phyloP scores from a whole-genome alignment of 495 filamentous ascomycete species.

The Penicillium nucicola region DNA sequence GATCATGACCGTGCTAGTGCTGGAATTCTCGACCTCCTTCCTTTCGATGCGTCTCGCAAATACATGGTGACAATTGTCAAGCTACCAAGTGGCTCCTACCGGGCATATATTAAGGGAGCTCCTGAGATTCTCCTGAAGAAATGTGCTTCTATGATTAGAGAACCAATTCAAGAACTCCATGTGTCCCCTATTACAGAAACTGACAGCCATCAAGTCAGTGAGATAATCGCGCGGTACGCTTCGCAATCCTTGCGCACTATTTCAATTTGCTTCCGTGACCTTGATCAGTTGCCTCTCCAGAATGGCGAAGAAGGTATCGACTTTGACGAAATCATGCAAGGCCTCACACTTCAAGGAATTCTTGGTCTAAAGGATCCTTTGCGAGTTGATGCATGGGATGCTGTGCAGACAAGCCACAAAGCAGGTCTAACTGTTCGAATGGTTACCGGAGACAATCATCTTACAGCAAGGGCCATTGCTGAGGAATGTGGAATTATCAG shows the following conservation, averaged over 20 bases:
- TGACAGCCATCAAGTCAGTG: neutral
- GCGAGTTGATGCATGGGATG: conserved; percentile 61
- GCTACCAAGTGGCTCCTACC: conserved; percentile 46
- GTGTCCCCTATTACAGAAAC: neutral
- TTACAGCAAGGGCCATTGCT: conserved; percentile 72
- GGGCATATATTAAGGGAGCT: conserved; percentile 57
- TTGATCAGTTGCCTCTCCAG: conserved; percentile 48
- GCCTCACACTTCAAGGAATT: conserved; percentile 50
- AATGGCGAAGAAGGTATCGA: conserved; percentile 37
- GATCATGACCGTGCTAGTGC: conserved; percentile 45
- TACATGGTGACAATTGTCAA: conserved; percentile 54
- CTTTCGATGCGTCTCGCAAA: conserved; percentile 59
- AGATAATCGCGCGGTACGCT: conserved; percentile 1
- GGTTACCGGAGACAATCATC: conserved; percentile 74
- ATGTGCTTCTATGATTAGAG: conserved; percentile 22
- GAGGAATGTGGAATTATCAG: conserved; percentile 72
- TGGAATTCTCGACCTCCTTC: conserved; percentile 52
- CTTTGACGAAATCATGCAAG: conserved; percentile 47
- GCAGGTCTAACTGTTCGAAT: conserved; percentile 74
- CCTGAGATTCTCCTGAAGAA: conserved; percentile 51
- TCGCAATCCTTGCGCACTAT: conserved; percentile 38
- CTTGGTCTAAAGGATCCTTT: conserved; percentile 58
- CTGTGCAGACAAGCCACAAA: conserved; percentile 62
- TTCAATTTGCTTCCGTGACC: conserved; percentile 51
- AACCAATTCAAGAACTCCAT: neutral